These are phyloP conservation scores for Trypanosoma melophagium DNA, from an alignment of 208 protist genomes.

Conservation along the genomic window DNA sequence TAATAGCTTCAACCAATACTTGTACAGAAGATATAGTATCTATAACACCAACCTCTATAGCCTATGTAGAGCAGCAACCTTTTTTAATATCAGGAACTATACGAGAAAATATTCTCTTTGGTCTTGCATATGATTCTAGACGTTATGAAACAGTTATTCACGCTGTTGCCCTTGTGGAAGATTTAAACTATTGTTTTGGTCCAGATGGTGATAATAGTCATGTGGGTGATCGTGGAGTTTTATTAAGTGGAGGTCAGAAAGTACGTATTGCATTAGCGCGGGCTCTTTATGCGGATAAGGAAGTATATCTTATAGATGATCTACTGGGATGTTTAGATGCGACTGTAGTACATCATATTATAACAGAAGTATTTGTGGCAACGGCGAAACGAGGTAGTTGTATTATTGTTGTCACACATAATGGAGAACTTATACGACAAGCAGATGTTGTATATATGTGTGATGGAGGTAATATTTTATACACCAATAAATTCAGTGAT, in stretches of 20 bases:
- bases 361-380: slow-evolving; percentile 16
- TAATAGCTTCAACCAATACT: slow-evolving; percentile 21
- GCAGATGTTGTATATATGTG: slow-evolving; percentile 30
- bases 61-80: slow-evolving; percentile 58
- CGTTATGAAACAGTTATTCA: slow-evolving; percentile 33
- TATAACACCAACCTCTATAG: slow-evolving; percentile 27
- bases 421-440: slow-evolving; percentile 22
- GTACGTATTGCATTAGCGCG: slow-evolving; percentile 46
- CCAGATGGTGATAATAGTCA: slow-evolving; percentile 54
- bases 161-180: slow-evolving; percentile 40
- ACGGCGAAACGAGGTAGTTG: slow-evolving; percentile 2
- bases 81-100: slow-evolving; percentile 73
- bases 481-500: no score
- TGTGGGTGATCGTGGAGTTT: slow-evolving; percentile 46
- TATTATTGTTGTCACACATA: slow-evolving; percentile 34
- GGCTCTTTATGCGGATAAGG: slow-evolving; percentile 42
- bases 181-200: slow-evolving; percentile 39
- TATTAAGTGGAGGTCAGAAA: slow-evolving; percentile 57
- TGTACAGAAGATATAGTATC: not conserved
- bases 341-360: slow-evolving; percentile 38
- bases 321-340: slow-evolving; percentile 76
- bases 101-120: slow-evolving; percentile 81
- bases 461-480: slow-evolving; percentile 18
- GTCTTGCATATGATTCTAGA: slow-evolving; percentile 27
- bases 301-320: slow-evolving; percentile 75